phyloP scores from a whole-genome alignment of 768 basidiomycete genomes.

The Megacollybia marginata region DNA sequence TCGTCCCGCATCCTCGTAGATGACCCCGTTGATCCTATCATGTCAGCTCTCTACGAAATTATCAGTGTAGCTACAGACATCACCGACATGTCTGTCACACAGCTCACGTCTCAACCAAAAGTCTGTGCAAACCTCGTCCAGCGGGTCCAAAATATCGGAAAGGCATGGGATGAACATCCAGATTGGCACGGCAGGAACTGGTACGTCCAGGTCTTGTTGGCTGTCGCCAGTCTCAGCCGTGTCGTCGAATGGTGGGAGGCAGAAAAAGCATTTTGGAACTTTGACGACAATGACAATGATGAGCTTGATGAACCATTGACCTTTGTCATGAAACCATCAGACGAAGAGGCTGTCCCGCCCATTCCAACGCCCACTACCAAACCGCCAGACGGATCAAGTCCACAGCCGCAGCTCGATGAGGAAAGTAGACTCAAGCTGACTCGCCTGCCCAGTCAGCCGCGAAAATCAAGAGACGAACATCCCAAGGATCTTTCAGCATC shows the following conservation, averaged over 20 bases:
- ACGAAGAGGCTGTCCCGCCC: conserved; percentile 36
- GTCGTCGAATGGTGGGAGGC: conserved; percentile 99
- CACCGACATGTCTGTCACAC: conserved; percentile 79
- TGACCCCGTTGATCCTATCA: conserved; percentile 83
- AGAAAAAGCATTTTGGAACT: conserved; percentile 99
- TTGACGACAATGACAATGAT: conserved; percentile 77
- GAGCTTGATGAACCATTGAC: conserved; percentile 87
- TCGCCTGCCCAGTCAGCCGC: conserved; percentile 41
- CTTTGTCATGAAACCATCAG: conserved; percentile 88
- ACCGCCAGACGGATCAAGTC: conserved; percentile 38
- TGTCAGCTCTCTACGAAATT: conserved; percentile 84
- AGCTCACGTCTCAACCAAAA: conserved; percentile 82
- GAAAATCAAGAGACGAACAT: conserved; percentile 53
- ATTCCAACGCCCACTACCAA: conserved; percentile 27
- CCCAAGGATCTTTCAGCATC: conserved; percentile 38
- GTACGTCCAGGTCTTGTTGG: conserved; percentile 96
- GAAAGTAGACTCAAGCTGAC: conserved; percentile 37
- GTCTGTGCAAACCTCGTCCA: conserved; percentile 82
- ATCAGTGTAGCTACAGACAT: conserved; percentile 93
- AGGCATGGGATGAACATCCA: conserved; percentile 95
- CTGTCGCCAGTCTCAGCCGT: conserved; percentile 90
- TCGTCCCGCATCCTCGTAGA: conserved; percentile 80
- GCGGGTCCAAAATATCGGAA: conserved; percentile 85
- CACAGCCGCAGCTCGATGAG: conserved; percentile 48
- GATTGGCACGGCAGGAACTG: conserved; percentile 97